phyloP scores from a whole-genome alignment of 208 protist species.

The Strigomonas culicis region DNA sequence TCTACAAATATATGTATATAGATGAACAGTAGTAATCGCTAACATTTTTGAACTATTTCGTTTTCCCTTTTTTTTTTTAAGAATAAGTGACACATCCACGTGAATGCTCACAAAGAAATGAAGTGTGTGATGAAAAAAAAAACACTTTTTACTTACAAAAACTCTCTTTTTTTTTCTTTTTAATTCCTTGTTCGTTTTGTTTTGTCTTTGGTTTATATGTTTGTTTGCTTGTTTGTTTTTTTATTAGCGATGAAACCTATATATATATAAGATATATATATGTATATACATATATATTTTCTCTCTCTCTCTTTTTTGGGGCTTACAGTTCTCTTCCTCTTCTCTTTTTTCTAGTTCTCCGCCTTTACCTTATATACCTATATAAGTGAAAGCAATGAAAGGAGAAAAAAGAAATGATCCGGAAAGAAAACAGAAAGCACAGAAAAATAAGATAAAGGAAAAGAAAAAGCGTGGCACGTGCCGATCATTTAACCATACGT shows the following conservation, averaged over 20 bases:
- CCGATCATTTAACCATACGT: not conserved
- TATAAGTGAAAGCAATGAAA: not conserved
- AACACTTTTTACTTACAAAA: not conserved
- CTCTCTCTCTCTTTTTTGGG: not conserved
- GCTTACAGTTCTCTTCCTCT: conserved; percentile 7
- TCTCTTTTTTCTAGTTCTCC: conserved; percentile 2
- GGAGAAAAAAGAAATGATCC: conserved; percentile 1
- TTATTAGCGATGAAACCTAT: not conserved
- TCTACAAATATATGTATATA: not conserved
- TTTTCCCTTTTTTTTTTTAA: conserved; percentile 6
- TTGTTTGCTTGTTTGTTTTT: conserved; percentile 2
- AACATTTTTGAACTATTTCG: not conserved
- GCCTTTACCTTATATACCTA: not conserved
- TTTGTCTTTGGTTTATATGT: not conserved
- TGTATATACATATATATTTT: not conserved
- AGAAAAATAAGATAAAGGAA: conserved; percentile 1
- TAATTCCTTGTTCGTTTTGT: too few relatives aligned
- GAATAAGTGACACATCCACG: too few relatives aligned
- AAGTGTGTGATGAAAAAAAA: too few relatives aligned
- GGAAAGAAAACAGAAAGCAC: not conserved
- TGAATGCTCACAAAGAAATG: too few relatives aligned
- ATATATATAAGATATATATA: not conserved
- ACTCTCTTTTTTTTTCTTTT: not conserved
- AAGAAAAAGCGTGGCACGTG: not conserved
- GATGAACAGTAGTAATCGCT: not conserved